Base-by-base conservation (phyloP, 352 stramenopile genomes). In the Phytophthora europaea region DNA sequence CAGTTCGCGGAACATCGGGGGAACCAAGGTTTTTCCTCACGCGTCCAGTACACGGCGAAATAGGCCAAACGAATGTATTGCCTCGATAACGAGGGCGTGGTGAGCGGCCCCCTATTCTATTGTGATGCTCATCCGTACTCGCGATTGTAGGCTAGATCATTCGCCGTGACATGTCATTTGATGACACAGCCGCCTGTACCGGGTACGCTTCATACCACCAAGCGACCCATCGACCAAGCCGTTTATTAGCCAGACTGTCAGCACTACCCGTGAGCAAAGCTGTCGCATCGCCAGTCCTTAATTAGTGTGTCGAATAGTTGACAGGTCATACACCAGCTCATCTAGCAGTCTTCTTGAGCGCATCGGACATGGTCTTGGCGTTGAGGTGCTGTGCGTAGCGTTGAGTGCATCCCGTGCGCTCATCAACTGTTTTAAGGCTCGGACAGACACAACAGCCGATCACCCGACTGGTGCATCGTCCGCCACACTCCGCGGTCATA, bases 1-100 rank as follows among this genome's bases (percentile, higher is more conserved):
- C 53, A 26, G 53, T 47, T 60, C 28, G 31, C 53, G 53, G n/a
- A 23, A 60, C 31, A 60, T 45, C 15, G n/a, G 26, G 6, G 28
- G 33, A 57, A 57, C 51, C 51, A 38, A 47, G 52, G 61, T 72
- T 76, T 43, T 43, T 43, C 36, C 10, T 43, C 36, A 43, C 36
- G 36, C 36, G 36, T 43, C 4, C 36, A 43, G 36, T 15, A 12
- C 36, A 43, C 13, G 10, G 7, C 6, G 10, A 15, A 16, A 12
- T 6, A 9, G 36, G 36, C 8, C 2, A 43, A 43, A 12, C 12
- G 36, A 43, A 43, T 43, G 36, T 43, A 43, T 43, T 43, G 36
- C 36, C 36, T 43, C 36, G 36, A 43, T 43, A 43, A 43, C 36
- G 36, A 43, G 52, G 52, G 26, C 52, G 12, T 58, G 52, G 5